These are phyloP conservation scores for Solanum aculeatissimum DNA, from an alignment of 305 asterid species.

Conservation along the genomic window DNA sequence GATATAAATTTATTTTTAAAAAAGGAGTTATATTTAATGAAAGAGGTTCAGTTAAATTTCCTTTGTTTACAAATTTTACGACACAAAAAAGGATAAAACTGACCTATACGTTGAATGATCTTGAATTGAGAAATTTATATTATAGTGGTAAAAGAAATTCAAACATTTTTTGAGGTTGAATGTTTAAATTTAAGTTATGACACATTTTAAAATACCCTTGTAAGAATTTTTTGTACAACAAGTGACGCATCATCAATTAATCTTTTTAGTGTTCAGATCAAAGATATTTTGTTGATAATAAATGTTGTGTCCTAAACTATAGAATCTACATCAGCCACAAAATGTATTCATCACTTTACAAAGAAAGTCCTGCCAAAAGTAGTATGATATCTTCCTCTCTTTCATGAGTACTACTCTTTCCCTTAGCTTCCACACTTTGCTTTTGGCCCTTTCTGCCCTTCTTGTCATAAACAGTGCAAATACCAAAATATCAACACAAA, in stretches of 20 bases:
- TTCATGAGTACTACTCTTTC: neutral
- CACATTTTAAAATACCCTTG: neutral
- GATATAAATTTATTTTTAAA: too few relatives aligned
- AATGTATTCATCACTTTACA: neutral
- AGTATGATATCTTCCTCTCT: conserved; percentile 6
- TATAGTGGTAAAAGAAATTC: neutral
- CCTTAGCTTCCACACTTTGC: neutral
- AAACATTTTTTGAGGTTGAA: neutral
- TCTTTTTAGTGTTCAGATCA: neutral
- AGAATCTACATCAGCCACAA: conserved; percentile 4
- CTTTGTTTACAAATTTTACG: neutral
- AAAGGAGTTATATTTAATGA: neutral
- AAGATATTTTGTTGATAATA: neutral
- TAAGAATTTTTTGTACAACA: neutral
- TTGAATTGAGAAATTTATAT: neutral
- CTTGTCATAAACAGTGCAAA: neutral
- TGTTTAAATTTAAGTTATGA: too few relatives aligned
- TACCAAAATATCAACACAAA: neutral
- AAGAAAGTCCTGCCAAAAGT: conserved; percentile 12
- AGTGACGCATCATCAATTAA: neutral
- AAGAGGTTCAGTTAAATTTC: neutral
- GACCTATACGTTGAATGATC: neutral
- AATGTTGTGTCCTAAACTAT: neutral
- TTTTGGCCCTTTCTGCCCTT: conserved; percentile 3
- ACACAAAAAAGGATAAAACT: neutral